phyloP scores from a whole-genome alignment of 495 filamentous ascomycete species.

The Annulohypoxylon moriforme region DNA sequence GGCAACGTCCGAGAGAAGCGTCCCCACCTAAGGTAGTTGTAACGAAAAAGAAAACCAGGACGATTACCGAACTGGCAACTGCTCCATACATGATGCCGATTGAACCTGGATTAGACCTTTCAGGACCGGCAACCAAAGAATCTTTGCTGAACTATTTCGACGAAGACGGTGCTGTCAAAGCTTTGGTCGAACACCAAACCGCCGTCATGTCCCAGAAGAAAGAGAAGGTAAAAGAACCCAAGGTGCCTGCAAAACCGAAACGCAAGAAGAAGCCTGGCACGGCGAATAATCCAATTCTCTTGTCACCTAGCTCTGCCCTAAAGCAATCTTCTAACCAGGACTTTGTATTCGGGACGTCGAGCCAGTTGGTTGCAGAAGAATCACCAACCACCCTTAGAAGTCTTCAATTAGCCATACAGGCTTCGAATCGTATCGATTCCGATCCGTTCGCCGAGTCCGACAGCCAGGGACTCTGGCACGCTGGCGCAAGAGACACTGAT shows the following conservation, averaged over 20 bases:
- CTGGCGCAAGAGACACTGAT: constrained; percentile 70
- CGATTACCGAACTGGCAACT: constrained; percentile 86
- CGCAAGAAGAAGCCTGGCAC: constrained; percentile 59
- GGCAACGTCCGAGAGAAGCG: constrained; percentile 35
- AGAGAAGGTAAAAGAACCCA: constrained; percentile 45
- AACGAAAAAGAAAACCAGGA: constrained; percentile 78
- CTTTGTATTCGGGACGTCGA: constrained; percentile 91
- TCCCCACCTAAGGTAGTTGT: constrained; percentile 62
- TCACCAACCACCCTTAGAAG: constrained; percentile 75
- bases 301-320: constrained; percentile 79
- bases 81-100: constrained; percentile 71
- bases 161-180: constrained; percentile 45
- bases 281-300: constrained; percentile 61
- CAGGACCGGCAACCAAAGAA: constrained; percentile 43
- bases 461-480: constrained; percentile 69
- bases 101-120: constrained; percentile 42
- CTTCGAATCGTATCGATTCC: constrained; percentile 63
- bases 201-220: constrained; percentile 51
- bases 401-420: constrained; percentile 74
- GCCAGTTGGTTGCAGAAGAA: constrained; percentile 83
- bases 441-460: constrained; percentile 52
- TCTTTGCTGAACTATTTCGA: constrained; percentile 51
- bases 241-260: constrained; percentile 49
- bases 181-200: constrained; percentile 48
- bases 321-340: constrained; percentile 77